phyloP scores from a whole-genome alignment of 164 flowering plant species.

The Magnolia changhungtana region DNA sequence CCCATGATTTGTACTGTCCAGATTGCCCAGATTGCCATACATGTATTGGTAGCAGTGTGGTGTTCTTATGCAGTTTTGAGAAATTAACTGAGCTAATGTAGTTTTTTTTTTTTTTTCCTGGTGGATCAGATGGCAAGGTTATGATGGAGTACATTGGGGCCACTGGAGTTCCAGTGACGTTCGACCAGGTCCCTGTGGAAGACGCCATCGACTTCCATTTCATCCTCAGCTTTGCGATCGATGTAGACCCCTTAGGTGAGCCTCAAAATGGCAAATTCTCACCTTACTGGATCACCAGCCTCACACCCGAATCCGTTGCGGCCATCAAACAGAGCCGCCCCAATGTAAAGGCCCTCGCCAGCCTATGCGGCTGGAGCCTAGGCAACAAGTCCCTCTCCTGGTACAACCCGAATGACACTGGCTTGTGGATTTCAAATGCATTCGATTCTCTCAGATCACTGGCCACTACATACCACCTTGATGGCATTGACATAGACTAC shows the following conservation, averaged over 20 bases:
- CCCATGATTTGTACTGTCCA: too few species aligned
- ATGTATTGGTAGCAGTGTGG: too few species aligned
- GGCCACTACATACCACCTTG: constrained; percentile 42
- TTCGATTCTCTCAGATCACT: constrained; percentile 43
- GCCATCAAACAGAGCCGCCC: constrained; percentile 37
- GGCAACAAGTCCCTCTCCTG: constrained; percentile 36
- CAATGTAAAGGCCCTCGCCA: constrained; percentile 59
- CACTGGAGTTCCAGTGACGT: constrained; percentile 40
- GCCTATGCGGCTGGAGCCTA: constrained; percentile 72
- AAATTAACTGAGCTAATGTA: too few species aligned
- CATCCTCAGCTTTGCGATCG: constrained; percentile 63
- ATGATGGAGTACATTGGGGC: constrained; percentile 78
- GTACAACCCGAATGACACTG: constrained; percentile 34
- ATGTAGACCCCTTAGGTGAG: constrained; percentile 40
- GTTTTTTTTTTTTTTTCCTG: not conserved
- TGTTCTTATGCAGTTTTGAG: too few species aligned
- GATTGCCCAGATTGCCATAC: too few species aligned
- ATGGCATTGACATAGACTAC: constrained; percentile 65
- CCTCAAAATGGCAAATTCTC: constrained; percentile 57
- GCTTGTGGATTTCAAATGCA: constrained; percentile 54
- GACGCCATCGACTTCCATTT: constrained; percentile 54
- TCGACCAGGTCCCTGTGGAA: constrained; percentile 41
- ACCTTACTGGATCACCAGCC: constrained; percentile 47
- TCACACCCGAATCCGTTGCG: constrained; percentile 43
- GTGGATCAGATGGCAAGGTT: constrained; percentile 44